Percentiles rank a stretch among this genome's conserved stretches.
Evolutionary conservation across 148 eudicot genomes (phyloP).

Genomic region (Persicaria tinctoria): DNA sequence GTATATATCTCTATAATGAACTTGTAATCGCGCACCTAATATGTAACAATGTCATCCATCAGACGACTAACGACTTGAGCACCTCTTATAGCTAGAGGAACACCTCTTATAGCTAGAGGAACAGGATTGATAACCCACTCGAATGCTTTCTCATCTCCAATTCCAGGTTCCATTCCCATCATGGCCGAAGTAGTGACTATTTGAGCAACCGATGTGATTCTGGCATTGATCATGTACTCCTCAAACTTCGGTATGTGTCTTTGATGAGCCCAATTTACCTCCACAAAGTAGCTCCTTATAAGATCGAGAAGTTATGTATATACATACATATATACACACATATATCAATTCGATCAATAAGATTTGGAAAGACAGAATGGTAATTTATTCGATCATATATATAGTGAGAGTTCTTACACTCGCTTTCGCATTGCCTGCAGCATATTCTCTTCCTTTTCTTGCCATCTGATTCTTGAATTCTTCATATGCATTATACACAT

Average conservation of each 20-base stretch:
- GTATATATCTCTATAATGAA: background rate
- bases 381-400: too few relatives aligned
- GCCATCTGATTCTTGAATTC: background rate
- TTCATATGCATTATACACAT: background rate
- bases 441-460: background rate
- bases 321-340: background rate
- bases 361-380: too few relatives aligned
- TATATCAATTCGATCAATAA: background rate
- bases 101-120: too few relatives aligned
- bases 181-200: constrained; percentile 14
- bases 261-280: constrained; percentile 24
- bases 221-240: constrained; percentile 16
- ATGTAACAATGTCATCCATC: constrained; percentile 27
- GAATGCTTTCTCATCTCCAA: constrained; percentile 20
- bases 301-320: constrained; percentile 14
- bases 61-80: constrained; percentile 20
- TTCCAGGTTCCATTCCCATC: constrained; percentile 22
- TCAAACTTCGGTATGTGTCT: constrained; percentile 22
- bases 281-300: constrained; percentile 20
- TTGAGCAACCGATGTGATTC: background rate
- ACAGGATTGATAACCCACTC: constrained; percentile 12
- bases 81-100: constrained; percentile 21
- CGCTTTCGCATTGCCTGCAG: background rate
- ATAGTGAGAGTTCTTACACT: background rate
- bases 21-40: constrained; percentile 9